A percentile compares a stretch with the other conserved stretches of the same genome.
Conservation (phyloP, 2,329 filamentous ascomycete species). For the Endothia cerciana region DNA sequence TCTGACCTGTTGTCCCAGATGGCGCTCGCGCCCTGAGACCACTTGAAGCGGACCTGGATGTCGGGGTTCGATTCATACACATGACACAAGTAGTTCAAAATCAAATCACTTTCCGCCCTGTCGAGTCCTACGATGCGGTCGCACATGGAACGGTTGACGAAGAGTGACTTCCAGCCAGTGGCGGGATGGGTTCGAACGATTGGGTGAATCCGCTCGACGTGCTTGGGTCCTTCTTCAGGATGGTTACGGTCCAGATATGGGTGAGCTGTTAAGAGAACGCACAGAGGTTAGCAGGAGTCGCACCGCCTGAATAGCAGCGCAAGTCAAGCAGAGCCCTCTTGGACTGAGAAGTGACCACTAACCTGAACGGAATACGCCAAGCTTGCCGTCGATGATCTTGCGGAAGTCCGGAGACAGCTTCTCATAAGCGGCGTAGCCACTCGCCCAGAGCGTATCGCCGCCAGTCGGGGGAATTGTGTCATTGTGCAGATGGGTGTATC, state of each 20-base stretch:
- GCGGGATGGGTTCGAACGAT: constrained; percentile 72
- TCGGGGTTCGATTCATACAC: constrained; percentile 73
- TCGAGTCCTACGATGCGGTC: constrained; percentile 70
- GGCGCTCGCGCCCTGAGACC: constrained; percentile 68
- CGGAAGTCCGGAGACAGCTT: constrained; percentile 73
- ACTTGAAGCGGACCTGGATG: constrained; percentile 73
- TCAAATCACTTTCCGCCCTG: constrained; percentile 68
- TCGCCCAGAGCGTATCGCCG: constrained; percentile 75
- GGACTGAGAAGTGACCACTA: not conserved
- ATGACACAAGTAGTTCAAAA: constrained; percentile 68
- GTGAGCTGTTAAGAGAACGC: constrained; percentile 49
- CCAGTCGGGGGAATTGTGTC: constrained; percentile 67
- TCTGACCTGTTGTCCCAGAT: constrained; percentile 71
- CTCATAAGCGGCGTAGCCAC: constrained; percentile 72
- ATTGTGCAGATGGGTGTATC: constrained; percentile 72
- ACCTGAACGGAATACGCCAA: constrained; percentile 64
- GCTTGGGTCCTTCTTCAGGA: constrained; percentile 64
- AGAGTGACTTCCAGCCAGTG: constrained; percentile 75
- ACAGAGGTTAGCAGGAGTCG: not conserved
- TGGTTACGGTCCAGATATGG: constrained; percentile 67
- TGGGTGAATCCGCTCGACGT: constrained; percentile 69
- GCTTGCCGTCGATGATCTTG: constrained; percentile 68
- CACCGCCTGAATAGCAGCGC: too few species aligned
- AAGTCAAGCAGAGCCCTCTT: too few species aligned
- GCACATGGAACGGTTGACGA: constrained; percentile 73